Percentiles rank a stretch among this genome's conserved stretches.
Conservation (phyloP, 306 rosid genomes). For the Vigna nakashimae region DNA sequence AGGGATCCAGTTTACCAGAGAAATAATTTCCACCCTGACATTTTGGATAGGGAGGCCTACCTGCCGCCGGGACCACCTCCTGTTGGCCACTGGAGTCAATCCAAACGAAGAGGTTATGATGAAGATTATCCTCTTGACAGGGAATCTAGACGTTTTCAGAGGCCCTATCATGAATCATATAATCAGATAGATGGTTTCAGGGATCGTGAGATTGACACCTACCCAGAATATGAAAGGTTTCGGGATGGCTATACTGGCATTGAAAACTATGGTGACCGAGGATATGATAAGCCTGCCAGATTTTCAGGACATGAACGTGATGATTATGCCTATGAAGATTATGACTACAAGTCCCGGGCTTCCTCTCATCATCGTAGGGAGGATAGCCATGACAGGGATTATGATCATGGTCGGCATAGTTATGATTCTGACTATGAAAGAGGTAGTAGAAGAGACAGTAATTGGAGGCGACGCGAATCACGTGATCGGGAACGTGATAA, state of each 20-base stretch:
- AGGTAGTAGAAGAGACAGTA: constrained; percentile 77
- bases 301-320: constrained; percentile 72
- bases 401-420: constrained; percentile 73
- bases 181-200: constrained; percentile 66
- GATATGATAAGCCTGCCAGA: constrained; percentile 71
- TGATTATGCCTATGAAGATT: constrained; percentile 83
- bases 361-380: constrained; percentile 74
- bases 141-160: constrained; percentile 80
- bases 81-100: constrained; percentile 78
- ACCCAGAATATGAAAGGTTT: constrained; percentile 75
- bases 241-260: constrained; percentile 71
- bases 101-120: constrained; percentile 85
- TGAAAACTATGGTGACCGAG: constrained; percentile 71
- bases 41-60: constrained; percentile 78
- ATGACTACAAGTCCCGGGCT: constrained; percentile 69
- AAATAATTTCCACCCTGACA: constrained; percentile 72
- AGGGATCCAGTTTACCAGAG: constrained; percentile 76
- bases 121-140: constrained; percentile 76
- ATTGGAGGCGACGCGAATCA: constrained; percentile 80
- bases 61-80: constrained; percentile 73
- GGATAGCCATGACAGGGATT: constrained; percentile 84
- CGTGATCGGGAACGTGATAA: constrained; percentile 78
- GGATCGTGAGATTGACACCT: constrained; percentile 68
- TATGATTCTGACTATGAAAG: constrained; percentile 96
- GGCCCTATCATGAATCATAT: constrained; percentile 72